Evolutionary conservation across 306 rosid genomes (phyloP).

Genomic region (Cajanus cajan): DNA sequence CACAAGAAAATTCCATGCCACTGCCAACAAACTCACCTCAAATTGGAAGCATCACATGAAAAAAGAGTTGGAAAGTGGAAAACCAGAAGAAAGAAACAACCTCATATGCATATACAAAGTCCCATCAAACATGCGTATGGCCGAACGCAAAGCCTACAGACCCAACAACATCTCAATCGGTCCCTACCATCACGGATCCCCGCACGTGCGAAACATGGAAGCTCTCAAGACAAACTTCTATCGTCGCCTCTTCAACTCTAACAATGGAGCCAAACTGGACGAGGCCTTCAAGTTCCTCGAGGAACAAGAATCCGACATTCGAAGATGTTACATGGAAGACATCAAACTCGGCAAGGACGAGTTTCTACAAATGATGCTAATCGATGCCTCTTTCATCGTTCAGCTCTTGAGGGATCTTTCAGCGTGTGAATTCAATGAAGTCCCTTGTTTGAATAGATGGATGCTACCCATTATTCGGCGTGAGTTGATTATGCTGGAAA

Average conservation of each 20-base stretch:
- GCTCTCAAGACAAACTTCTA: conserved; percentile 20
- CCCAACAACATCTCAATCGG: conserved; percentile 39
- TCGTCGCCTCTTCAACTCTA: conserved; percentile 13
- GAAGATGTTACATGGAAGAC: conserved; percentile 30
- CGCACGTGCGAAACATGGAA: conserved; percentile 19
- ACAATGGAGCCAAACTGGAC: neutral
- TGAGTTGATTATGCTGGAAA: conserved; percentile 42
- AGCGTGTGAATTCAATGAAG: neutral
- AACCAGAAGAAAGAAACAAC: neutral
- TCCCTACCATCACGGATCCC: conserved; percentile 31
- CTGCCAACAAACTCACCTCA: neutral
- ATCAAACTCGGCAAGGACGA: conserved; percentile 24
- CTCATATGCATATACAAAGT: conserved; percentile 24
- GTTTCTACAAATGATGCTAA: conserved; percentile 37
- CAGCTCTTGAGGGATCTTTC: conserved; percentile 32
- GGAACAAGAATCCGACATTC: conserved; percentile 9
- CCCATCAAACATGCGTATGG: neutral
- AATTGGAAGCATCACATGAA: conserved; percentile 5
- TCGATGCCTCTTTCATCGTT: conserved; percentile 36
- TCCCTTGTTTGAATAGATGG: conserved; percentile 30
- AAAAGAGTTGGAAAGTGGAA: conserved; percentile 20
- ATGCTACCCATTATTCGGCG: conserved; percentile 33
- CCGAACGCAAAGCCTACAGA: conserved; percentile 23
- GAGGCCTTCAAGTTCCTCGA: conserved; percentile 20
- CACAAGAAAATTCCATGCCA: too few species aligned